Conservation (phyloP, 139 green algal genomes). For the Chlorella vulgaris region DNA sequence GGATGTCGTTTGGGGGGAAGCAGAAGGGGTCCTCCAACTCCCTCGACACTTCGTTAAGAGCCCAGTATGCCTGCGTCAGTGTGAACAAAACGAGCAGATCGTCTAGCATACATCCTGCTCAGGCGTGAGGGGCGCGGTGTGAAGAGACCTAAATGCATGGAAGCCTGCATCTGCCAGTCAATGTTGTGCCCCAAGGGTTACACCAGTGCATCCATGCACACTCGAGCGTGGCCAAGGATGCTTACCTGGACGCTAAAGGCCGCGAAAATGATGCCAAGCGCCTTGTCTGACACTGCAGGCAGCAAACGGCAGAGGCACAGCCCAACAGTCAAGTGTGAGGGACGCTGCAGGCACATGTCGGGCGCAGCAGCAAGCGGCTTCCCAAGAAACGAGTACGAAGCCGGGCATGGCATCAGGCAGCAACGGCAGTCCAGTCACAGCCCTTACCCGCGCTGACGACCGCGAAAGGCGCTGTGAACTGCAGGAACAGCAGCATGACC, state of each 20-base stretch:
- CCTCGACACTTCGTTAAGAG: conserved; percentile 17
- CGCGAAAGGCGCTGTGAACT: conserved; percentile 50
- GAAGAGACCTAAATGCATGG: too few relatives aligned
- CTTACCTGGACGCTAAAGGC: background rate
- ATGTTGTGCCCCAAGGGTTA: too few relatives aligned
- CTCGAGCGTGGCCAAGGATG: too few relatives aligned
- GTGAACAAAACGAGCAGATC: too few relatives aligned
- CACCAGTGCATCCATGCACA: too few relatives aligned
- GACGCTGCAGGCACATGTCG: too few relatives aligned
- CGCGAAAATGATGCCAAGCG: conserved; percentile 5
- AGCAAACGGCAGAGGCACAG: background rate
- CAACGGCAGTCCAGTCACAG: background rate
- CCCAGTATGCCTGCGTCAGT: conserved; percentile 29
- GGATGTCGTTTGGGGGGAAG: conserved; percentile 68
- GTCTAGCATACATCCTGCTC: too few relatives aligned
- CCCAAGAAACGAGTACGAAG: too few relatives aligned
- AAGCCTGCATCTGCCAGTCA: too few relatives aligned
- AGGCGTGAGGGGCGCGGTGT: too few relatives aligned
- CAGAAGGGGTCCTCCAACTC: conserved; percentile 32
- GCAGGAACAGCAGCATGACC: conserved; percentile 53
- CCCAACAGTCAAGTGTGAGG: background rate
- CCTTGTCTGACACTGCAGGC: background rate
- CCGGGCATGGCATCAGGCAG: too few relatives aligned
- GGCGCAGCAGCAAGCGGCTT: too few relatives aligned
- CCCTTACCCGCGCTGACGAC: conserved; percentile 42